Conservation (phyloP, 345 rosid species). For the Rhodamnia rubescens region DNA sequence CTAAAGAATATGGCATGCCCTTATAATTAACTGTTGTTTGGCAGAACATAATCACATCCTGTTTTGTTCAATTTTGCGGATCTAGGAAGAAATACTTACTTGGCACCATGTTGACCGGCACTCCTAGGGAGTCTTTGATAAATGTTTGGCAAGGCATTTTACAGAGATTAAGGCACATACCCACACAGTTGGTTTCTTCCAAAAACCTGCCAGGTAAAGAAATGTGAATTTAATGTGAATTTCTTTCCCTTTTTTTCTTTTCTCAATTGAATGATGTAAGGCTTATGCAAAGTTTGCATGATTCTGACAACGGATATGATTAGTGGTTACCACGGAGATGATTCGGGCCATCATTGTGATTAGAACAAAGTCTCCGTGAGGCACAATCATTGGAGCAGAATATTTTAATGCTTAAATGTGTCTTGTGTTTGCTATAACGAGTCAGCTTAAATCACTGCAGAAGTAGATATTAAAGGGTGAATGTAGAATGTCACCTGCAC, state of each 20-base stretch:
- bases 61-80: neutral
- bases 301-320: slow-evolving; percentile 7
- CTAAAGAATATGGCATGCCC: neutral
- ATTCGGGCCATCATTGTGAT: slow-evolving; percentile 12
- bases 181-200: slow-evolving; percentile 75
- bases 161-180: slow-evolving; percentile 89
- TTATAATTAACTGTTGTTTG: neutral
- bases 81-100: slow-evolving; percentile 31
- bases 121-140: slow-evolving; percentile 66
- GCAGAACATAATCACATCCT: neutral
- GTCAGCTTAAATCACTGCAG: neutral
- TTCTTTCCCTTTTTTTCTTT: neutral
- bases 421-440: neutral
- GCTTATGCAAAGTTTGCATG: slow-evolving; percentile 2
- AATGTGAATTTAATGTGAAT: neutral
- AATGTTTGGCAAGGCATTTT: slow-evolving; percentile 72
- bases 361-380: slow-evolving; percentile 3
- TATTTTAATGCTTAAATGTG: neutral
- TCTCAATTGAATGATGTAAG: slow-evolving; percentile 6
- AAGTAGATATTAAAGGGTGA: neutral
- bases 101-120: slow-evolving; percentile 87
- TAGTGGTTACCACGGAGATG: slow-evolving; percentile 4
- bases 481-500: slow-evolving; percentile 61
- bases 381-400: slow-evolving; percentile 30
- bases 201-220: slow-evolving; percentile 46